A percentile compares a stretch with the other conserved stretches of the same genome.
Evolutionary conservation across 2,329 filamentous ascomycete species (phyloP).

Genomic region (Fusarium sp.): DNA sequence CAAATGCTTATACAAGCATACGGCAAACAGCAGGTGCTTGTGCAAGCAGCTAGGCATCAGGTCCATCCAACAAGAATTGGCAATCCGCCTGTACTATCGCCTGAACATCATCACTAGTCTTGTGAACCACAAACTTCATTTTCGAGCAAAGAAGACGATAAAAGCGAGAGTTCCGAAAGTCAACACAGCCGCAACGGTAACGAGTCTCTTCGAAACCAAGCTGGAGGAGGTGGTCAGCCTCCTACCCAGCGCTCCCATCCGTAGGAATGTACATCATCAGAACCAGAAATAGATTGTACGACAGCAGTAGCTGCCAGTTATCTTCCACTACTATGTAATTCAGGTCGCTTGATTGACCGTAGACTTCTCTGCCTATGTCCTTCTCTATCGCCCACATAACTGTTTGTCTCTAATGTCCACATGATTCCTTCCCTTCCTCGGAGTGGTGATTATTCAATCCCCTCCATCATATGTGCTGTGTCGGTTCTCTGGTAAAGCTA

Average conservation of each 20-base stretch:
- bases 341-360: conserved; percentile 22
- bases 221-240: neutral
- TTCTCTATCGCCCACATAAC: conserved; percentile 25
- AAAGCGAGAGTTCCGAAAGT: neutral
- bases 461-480: neutral
- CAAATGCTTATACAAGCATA: too few relatives aligned
- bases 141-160: neutral
- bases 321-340: conserved; percentile 25
- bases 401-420: conserved; percentile 14
- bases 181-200: neutral
- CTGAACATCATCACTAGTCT: neutral
- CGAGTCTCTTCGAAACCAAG: neutral
- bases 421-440: conserved; percentile 20
- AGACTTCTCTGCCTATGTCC: conserved; percentile 17
- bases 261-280: conserved; percentile 13
- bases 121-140: neutral
- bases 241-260: neutral
- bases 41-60: too few relatives aligned
- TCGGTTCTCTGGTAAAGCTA: conserved; percentile 18
- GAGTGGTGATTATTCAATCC: conserved; percentile 19
- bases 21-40: too few relatives aligned
- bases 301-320: conserved; percentile 25
- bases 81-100: neutral
- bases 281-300: conserved; percentile 36
- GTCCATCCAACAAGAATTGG: too few relatives aligned